Conservation (phyloP, 495 filamentous ascomycete genomes). For the Penicillium arizonense region DNA sequence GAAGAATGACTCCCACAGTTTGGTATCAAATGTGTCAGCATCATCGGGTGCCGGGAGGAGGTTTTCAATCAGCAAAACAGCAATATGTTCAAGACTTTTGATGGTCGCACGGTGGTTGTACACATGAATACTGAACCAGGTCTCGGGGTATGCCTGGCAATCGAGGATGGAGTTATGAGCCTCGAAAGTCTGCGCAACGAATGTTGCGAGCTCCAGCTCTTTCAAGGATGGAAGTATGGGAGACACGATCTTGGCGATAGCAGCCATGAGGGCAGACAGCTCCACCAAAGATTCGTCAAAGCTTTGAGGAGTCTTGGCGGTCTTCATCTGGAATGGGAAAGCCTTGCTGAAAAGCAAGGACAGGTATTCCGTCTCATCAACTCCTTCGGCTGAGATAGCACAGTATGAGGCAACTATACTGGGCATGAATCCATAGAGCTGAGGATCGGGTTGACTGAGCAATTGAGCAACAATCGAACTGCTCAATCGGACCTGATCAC, state of each 20-base stretch:
- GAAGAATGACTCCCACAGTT: slow-evolving; percentile 93
- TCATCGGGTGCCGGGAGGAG: slow-evolving; percentile 87
- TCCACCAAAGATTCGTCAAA: slow-evolving; percentile 93
- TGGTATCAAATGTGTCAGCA: slow-evolving; percentile 88
- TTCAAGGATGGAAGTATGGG: slow-evolving; percentile 56
- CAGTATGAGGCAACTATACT: slow-evolving; percentile 90
- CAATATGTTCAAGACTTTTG: slow-evolving; percentile 81
- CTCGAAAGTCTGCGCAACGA: slow-evolving; percentile 68
- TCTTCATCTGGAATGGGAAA: slow-evolving; percentile 82
- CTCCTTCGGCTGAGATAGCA: slow-evolving; percentile 62
- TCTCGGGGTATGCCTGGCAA: slow-evolving; percentile 84
- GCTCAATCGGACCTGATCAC: slow-evolving; percentile 87
- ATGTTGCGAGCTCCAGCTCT: slow-evolving; percentile 69
- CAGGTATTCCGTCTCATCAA: slow-evolving; percentile 64
- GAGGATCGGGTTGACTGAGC: slow-evolving; percentile 71
- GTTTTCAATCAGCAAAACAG: slow-evolving; percentile 69
- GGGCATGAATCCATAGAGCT: slow-evolving; percentile 82
- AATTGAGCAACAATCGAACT: slow-evolving; percentile 88
- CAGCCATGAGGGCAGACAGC: slow-evolving; percentile 81
- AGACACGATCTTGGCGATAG: slow-evolving; percentile 65
- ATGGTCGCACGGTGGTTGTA: slow-evolving; percentile 93
- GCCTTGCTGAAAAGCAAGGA: slow-evolving; percentile 86
- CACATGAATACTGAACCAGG: slow-evolving; percentile 91
- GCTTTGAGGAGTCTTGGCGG: slow-evolving; percentile 55
- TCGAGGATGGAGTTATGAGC: slow-evolving; percentile 86